A percentile compares a stretch with the other conserved stretches of the same genome.
Conservation (phyloP, 768 basidiomycete genomes). For the Agaricus subrufescens region DNA sequence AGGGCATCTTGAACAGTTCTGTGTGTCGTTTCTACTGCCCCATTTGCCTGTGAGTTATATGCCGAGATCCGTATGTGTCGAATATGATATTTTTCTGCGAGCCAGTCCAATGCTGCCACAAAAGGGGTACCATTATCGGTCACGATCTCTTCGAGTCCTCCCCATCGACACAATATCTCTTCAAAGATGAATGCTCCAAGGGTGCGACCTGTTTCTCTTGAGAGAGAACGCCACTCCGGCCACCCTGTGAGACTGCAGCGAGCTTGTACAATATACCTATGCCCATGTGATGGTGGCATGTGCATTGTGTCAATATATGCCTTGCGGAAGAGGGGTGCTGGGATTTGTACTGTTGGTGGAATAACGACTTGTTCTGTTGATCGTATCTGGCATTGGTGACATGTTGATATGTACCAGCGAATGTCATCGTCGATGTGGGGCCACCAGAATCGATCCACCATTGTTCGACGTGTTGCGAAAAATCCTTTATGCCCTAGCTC, state of each 20-base stretch:
- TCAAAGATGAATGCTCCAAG: conserved; percentile 17
- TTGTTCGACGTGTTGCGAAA: conserved; percentile 14
- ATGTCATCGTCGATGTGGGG: conserved; percentile 19
- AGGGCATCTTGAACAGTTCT: conserved; percentile 17
- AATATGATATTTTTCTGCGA: conserved; percentile 19
- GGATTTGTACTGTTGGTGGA: conserved; percentile 18
- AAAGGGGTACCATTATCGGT: conserved; percentile 33
- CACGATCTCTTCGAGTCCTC: conserved; percentile 29
- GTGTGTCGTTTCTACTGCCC: conserved; percentile 24
- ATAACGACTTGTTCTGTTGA: conserved; percentile 18
- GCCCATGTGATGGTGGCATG: conserved; percentile 28
- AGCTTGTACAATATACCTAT: conserved; percentile 30
- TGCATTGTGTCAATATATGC: conserved; percentile 37
- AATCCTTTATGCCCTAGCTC: conserved; percentile 23
- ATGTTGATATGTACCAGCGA: conserved; percentile 21
- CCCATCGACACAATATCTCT: conserved; percentile 22
- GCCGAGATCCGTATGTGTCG: conserved; percentile 28
- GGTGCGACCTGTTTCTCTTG: conserved; percentile 20
- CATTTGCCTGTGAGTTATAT: conserved; percentile 22
- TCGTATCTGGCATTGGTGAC: conserved; percentile 24
- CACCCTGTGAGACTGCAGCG: conserved; percentile 27
- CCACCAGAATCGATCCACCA: conserved; percentile 28
- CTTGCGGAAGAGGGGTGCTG: conserved; percentile 26
- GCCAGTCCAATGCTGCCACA: conserved; percentile 17
- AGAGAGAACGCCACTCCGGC: conserved; percentile 24